These are phyloP conservation scores for Cercospora citrullina DNA, from an alignment of 2,329 filamentous ascomycete species.

Conservation along the genomic window DNA sequence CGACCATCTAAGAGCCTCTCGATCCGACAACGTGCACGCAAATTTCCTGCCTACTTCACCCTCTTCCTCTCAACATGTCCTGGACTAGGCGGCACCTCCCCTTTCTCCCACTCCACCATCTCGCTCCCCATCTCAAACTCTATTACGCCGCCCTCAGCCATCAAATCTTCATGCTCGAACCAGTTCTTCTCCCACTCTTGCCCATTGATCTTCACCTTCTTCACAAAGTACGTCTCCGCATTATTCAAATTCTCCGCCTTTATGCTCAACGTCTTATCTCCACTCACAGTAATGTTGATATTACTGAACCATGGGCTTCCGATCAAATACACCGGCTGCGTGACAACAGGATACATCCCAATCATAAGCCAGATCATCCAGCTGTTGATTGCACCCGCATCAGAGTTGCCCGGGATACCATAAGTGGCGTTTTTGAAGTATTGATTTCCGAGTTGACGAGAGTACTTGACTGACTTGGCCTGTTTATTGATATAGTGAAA, in stretches of 20 bases:
- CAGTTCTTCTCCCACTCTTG: constrained; percentile 55
- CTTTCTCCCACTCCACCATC: constrained; percentile 50
- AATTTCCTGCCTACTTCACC: neutral
- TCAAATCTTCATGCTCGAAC: constrained; percentile 55
- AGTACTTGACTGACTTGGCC: constrained; percentile 31
- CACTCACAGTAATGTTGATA: constrained; percentile 36
- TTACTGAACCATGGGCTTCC: constrained; percentile 32
- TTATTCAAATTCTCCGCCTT: constrained; percentile 46
- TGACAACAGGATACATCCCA: constrained; percentile 38
- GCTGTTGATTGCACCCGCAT: constrained; percentile 38
- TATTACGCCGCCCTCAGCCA: constrained; percentile 48
- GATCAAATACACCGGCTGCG: constrained; percentile 40
- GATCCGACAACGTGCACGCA: neutral
- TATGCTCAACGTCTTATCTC: constrained; percentile 47
- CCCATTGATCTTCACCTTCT: constrained; percentile 56
- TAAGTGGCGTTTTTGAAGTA: constrained; percentile 36
- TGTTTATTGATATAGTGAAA: constrained; percentile 40
- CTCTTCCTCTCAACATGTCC: constrained; percentile 37
- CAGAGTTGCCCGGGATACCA: constrained; percentile 38
- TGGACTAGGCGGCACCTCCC: constrained; percentile 53
- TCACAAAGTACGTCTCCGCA: constrained; percentile 53
- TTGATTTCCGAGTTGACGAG: constrained; percentile 31
- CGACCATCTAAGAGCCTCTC: neutral
- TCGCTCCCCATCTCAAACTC: constrained; percentile 51
- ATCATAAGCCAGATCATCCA: constrained; percentile 40